Evolutionary conservation across 2,329 filamentous ascomycete species (phyloP), one percentile per base, ranked within the genome.

Genomic region (Chrysoporthe puriensis): DNA sequence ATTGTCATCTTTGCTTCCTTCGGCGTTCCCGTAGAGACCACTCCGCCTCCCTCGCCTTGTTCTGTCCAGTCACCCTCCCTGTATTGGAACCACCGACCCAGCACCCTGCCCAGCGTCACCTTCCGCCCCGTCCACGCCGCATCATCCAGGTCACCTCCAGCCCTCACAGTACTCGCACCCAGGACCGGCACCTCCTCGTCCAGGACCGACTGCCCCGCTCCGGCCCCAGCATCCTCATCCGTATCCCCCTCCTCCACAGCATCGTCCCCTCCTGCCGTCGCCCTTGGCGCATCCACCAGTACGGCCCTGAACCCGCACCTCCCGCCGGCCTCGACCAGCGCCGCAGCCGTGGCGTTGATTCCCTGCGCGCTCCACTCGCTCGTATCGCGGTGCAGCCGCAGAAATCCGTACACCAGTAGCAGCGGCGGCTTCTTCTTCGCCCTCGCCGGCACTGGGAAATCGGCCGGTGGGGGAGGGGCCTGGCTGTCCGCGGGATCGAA

Each of bases 361-460:
- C 91, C 92, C 77, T 94, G 91, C 0, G 89, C 90, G 62, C 90
- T 93, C 86, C 91, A 94, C 69, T 92, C 90, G 70, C 88, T 88
- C 0, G 90, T 91, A 64, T 86, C 83, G 34, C 86, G 84, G 75
- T 94, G 92, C 54, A 91, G 76, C 26, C 84, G 80, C 18, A 94
- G 74, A 54, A 91, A 83, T 62, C 90, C 89, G 72, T 92, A 90
- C 1, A 91, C 78, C 1, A 92, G 76, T 3, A 93, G 78, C 32
- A 83, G 76, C 0, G 85, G 83, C 26, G 70, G 66, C 34, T 70
- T 63, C 40, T 70, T 63, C 40, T 44, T 43, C 16, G 13, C 26
- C 4, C 11, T 34, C 14, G 46, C 36, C 16, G 66, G 13, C 44
- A 58, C 32, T 2, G 64, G 43, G 62, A 72, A 62, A 40, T 64